Evolutionary conservation across 2,329 filamentous ascomycete genomes (phyloP).

Genomic region (Phialocephala sp.): DNA sequence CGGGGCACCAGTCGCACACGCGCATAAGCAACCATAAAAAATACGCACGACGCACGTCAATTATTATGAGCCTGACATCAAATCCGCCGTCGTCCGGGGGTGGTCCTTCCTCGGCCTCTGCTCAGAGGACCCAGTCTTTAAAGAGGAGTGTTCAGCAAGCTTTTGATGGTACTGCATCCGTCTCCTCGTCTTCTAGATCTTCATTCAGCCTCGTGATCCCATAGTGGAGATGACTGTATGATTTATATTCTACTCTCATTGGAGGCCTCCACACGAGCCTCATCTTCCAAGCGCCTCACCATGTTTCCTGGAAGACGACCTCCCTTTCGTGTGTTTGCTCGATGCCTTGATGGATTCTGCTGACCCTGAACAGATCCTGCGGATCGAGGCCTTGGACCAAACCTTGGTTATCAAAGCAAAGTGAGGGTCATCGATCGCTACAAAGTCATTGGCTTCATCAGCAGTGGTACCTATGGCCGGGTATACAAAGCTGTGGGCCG

Average conservation of each 20-base stretch:
- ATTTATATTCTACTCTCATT: conserved; percentile 15
- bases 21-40: conserved; percentile 11
- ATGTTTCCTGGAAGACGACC: conserved; percentile 41
- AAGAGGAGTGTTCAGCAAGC: conserved; percentile 66
- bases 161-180: conserved; percentile 58
- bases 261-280: conserved; percentile 20
- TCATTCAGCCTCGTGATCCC: conserved; percentile 23
- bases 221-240: conserved; percentile 28
- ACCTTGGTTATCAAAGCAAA: conserved; percentile 70
- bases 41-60: background rate
- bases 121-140: conserved; percentile 51
- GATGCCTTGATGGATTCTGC: conserved; percentile 38
- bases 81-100: conserved; percentile 43
- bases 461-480: conserved; percentile 94
- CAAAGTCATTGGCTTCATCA: conserved; percentile 97
- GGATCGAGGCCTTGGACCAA: conserved; percentile 53
- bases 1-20: conserved; percentile 12
- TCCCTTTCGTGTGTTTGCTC: conserved; percentile 41
- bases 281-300: conserved; percentile 24
- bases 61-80: conserved; percentile 40
- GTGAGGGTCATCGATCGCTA: conserved; percentile 91
- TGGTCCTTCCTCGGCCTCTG: conserved; percentile 40
- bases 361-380: conserved; percentile 56
- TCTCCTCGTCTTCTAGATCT: conserved; percentile 15
- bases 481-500: conserved; percentile 93